Evolutionary conservation across 768 basidiomycete species (phyloP), one percentile per base, ranked within the genome.

Genomic region (Amanita pseudoporphyria): DNA sequence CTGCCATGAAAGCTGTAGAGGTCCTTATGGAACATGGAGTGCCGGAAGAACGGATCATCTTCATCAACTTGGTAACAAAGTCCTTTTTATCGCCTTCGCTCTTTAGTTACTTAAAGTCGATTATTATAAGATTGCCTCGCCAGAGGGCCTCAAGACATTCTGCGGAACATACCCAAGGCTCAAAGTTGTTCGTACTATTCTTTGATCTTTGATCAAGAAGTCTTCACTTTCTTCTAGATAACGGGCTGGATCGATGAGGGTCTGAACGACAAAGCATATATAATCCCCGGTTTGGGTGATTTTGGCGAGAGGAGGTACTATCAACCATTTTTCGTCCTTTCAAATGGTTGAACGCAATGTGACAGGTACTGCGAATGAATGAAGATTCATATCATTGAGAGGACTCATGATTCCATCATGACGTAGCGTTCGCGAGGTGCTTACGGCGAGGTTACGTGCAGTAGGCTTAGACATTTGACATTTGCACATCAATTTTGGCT

Each of bases 231-330:
- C 26, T 16, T 28, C 4, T 55, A 92, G 87, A 84, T 96, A 47
- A 95, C 93, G 9, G 93, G 93, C 2, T 95, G 93, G 91, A 90
- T 97, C 47, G 93, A 97, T 62, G 70, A 91, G 56, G 88, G 91
- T 4, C 75, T 97, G 45, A 93, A 97, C 57, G 88, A 88, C 51
- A 89, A 84, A 62, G 81, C 87, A 19, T 96, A 86, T 61, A 94
- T 94, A 57, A 81, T 93, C 49, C 92, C 91, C 6, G 92, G 93
- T 24, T 71, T 97, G n/a, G 93, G 93, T n/a, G 93, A 97, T 63
- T 97, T 97, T 63, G 93, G 93, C 45, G 93, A 95, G 63, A 71
- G 89, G 61, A 82, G 89, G 87, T 84, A 28, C 3, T 7, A 28
- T 28, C 7, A 3, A 28, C 7, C 7, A 7, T 28, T 28, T 28